Conservation (phyloP, 1,139 yeast genomes). For the Blastobotrys persicus region DNA sequence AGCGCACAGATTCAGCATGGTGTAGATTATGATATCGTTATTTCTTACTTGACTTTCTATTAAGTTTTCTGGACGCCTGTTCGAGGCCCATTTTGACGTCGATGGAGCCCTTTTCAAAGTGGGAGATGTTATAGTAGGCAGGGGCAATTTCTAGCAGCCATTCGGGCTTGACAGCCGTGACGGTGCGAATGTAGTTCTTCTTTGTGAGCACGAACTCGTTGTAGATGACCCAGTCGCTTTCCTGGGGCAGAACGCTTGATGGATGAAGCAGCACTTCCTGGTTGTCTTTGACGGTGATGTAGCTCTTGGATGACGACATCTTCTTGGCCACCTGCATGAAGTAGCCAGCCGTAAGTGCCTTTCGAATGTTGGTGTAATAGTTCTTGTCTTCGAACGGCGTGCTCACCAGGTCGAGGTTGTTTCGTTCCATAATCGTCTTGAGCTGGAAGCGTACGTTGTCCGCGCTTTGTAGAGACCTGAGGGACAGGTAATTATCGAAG, state of each 20-base stretch:
- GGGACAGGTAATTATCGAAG: slow-evolving; percentile 80
- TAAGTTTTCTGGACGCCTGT: slow-evolving; percentile 46
- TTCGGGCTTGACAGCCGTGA: slow-evolving; percentile 87
- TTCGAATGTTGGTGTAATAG: slow-evolving; percentile 69
- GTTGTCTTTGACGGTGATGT: slow-evolving; percentile 87
- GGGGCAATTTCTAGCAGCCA: slow-evolving; percentile 90
- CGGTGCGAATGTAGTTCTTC: slow-evolving; percentile 91
- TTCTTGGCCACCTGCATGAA: slow-evolving; percentile 97
- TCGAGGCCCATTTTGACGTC: slow-evolving; percentile 81
- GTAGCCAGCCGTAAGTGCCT: slow-evolving; percentile 89
- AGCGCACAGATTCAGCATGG: too few species aligned
- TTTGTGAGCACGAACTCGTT: slow-evolving; percentile 93
- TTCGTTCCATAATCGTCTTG: slow-evolving; percentile 75
- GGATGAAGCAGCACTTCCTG: slow-evolving; percentile 96
- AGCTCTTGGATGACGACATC: slow-evolving; percentile 45
- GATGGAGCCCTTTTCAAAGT: slow-evolving; percentile 62
- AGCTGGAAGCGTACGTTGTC: slow-evolving; percentile 83
- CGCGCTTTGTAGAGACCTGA: slow-evolving; percentile 79
- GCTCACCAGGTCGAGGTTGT: slow-evolving; percentile 69
- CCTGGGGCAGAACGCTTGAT: slow-evolving; percentile 79
- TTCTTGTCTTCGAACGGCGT: slow-evolving; percentile 66
- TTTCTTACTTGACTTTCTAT: slow-evolving; percentile 15
- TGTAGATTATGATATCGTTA: too few species aligned
- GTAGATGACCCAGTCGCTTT: slow-evolving; percentile 90
- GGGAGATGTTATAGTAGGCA: slow-evolving; percentile 69